A percentile compares a stretch with the other conserved stretches of the same genome.
Evolutionary conservation across 2,329 filamentous ascomycete genomes (phyloP).

Genomic region (Epichloe coenophiala): DNA sequence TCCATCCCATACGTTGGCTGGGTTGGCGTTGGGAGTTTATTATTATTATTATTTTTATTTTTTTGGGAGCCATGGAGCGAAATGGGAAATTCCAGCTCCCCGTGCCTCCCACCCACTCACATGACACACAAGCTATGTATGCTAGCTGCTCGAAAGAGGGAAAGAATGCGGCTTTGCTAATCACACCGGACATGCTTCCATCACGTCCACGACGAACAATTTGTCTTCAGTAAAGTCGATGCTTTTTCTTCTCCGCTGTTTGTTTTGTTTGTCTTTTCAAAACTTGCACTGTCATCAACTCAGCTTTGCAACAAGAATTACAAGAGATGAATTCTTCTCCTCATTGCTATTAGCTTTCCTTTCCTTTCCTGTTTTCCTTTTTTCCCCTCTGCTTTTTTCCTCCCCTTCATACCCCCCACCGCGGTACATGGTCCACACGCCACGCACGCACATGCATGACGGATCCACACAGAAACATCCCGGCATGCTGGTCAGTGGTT

Average conservation of each 20-base stretch:
- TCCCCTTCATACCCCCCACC: neutral
- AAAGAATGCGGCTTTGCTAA: neutral
- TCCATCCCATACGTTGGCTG: neutral
- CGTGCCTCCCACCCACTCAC: neutral
- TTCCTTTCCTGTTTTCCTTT: too few species aligned
- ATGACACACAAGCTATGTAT: slow-evolving; percentile 4
- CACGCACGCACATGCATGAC: slow-evolving; percentile 1
- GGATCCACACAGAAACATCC: slow-evolving; percentile 1
- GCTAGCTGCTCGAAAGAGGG: neutral
- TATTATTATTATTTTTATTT: too few species aligned
- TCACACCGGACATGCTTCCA: too few species aligned
- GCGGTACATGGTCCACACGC: neutral
- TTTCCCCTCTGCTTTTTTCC: neutral
- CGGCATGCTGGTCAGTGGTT: neutral
- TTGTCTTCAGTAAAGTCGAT: neutral
- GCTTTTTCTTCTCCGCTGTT: too few species aligned
- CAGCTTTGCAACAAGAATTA: too few species aligned
- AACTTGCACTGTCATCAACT: too few species aligned
- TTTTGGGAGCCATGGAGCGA: neutral
- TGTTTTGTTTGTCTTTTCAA: too few species aligned
- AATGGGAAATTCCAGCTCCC: neutral
- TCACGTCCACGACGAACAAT: neutral
- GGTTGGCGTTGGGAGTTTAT: too few species aligned
- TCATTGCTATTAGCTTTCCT: too few species aligned
- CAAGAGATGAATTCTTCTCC: too few species aligned